Conservation (phyloP, 768 basidiomycete species). For the Rhodotorula babjevae region DNA sequence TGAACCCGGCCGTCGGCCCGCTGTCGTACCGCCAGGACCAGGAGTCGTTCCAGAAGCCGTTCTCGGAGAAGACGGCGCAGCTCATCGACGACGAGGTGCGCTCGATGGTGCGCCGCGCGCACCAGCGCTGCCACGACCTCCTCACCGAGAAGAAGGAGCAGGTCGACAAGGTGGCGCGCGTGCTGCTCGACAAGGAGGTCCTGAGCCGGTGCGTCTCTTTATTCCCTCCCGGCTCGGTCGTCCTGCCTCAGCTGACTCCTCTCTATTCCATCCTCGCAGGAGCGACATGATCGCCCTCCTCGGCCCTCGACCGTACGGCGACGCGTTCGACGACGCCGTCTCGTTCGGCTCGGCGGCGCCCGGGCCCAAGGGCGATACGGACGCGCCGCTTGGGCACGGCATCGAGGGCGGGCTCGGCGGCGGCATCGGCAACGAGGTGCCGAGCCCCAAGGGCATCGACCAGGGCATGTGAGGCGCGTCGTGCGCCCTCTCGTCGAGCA, state of each 20-base stretch:
- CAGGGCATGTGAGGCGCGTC: slow-evolving; percentile 14
- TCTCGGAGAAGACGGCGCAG: slow-evolving; percentile 94
- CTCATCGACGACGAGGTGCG: slow-evolving; percentile 85
- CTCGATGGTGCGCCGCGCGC: slow-evolving; percentile 88
- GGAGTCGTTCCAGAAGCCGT: slow-evolving; percentile 92
- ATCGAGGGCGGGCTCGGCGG: slow-evolving; percentile 29
- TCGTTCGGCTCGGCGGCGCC: slow-evolving; percentile 20
- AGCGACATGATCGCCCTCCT: slow-evolving; percentile 40
- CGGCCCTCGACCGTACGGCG: slow-evolving; percentile 43
- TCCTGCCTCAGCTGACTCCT: background rate
- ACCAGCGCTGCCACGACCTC: slow-evolving; percentile 66
- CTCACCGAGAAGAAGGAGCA: slow-evolving; percentile 74
- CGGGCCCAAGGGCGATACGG: background rate
- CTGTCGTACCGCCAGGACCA: slow-evolving; percentile 89
- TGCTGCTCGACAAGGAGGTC: slow-evolving; percentile 90
- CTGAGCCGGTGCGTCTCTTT: slow-evolving; percentile 59
- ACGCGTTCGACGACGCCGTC: slow-evolving; percentile 17
- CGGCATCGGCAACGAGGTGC: slow-evolving; percentile 21
- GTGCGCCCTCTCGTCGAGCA: no score
- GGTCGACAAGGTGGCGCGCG: slow-evolving; percentile 87
- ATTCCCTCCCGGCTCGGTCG: background rate
- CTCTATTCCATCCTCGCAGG: background rate
- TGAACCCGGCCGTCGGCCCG: slow-evolving; percentile 90
- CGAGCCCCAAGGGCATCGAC: slow-evolving; percentile 23
- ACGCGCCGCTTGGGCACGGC: slow-evolving; percentile 2